Base-by-base conservation (phyloP, 305 asterid genomes). In the Plantago coronopus region DNA sequence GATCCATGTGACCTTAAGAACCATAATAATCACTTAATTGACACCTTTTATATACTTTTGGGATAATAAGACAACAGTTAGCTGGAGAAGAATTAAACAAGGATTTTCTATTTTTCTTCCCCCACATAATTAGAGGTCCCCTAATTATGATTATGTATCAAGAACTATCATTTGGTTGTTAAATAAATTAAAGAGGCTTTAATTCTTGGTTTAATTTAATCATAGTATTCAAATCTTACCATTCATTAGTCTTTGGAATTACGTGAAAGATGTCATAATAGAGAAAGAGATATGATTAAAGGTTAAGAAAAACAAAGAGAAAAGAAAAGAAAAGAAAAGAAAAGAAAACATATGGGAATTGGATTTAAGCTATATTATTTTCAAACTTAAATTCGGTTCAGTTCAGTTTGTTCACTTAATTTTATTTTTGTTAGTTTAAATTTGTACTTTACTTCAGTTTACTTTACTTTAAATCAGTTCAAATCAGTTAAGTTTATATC, bases 1-100 rank as follows among this genome's bases (percentile, higher is more conserved):
- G 57, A 51, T 51, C 38, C 57, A 23, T 51, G 57, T 51, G 34
- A 50, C 57, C 57, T 48, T n/a, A 48, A 48, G 6, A 46, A 46
- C 56, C 21, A 21, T 17, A 51, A 51, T 51, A 50, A 23, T 51
- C 25, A 51, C 57, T 18, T 51, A 51, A 23, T 22, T 23, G 57
- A 50, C 38, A 51, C 25, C 57, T 51, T 51, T 51, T 22, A n/a
- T n/a, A n/a, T n/a, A n/a, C n/a, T n/a, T 20, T 50, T 50, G n/a
- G 10, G 15, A 50, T 22, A 22, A 34, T 51, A 51, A 51, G 57
- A 51, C 20, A 51, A 51, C 9, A 31, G 9, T 31, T 31, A 31
- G 38, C 5, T 1, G 18, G 57, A 25, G 19, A n/a, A 51, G 23
- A 5, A 6, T 17, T 17, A 34, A 51, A 2, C 34, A 8, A 50